Evolutionary conservation across 768 basidiomycete species (phyloP).

Genomic region (Flagelloscypha sp.): DNA sequence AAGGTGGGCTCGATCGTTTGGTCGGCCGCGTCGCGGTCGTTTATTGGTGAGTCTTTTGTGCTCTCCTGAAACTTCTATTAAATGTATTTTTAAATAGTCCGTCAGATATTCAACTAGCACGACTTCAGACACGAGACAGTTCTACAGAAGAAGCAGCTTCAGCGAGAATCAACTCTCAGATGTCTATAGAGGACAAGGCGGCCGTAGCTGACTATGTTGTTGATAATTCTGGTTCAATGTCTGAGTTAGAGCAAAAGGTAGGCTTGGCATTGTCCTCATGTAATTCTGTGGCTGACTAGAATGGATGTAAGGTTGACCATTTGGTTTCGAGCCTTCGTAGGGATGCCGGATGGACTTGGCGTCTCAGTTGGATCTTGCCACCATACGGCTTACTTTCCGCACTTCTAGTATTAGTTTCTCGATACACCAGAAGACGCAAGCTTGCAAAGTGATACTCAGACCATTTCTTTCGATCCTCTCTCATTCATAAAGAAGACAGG

Average conservation of each 20-base stretch:
- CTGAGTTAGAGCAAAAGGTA: slow-evolving; percentile 48
- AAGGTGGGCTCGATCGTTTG: slow-evolving; percentile 77
- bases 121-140: slow-evolving; percentile 70
- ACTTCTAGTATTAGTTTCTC: slow-evolving; percentile 25
- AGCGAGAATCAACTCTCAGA: slow-evolving; percentile 70
- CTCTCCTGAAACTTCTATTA: neutral
- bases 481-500: too few relatives aligned
- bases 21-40: slow-evolving; percentile 83
- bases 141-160: slow-evolving; percentile 60
- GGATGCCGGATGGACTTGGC: slow-evolving; percentile 49
- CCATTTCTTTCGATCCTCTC: too few relatives aligned
- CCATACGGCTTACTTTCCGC: slow-evolving; percentile 45
- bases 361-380: slow-evolving; percentile 54
- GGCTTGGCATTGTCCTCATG: slow-evolving; percentile 38
- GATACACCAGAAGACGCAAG: too few relatives aligned
- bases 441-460: too few relatives aligned
- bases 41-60: slow-evolving; percentile 60
- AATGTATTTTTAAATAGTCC: slow-evolving; percentile 40
- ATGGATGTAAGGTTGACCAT: slow-evolving; percentile 40
- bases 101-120: slow-evolving; percentile 71
- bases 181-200: slow-evolving; percentile 72
- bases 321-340: slow-evolving; percentile 37
- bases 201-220: slow-evolving; percentile 79
- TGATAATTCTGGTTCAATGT: slow-evolving; percentile 76
- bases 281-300: too few relatives aligned